phyloP scores from a whole-genome alignment of 2,329 filamentous ascomycete genomes.

The Aspergillus candidus region DNA sequence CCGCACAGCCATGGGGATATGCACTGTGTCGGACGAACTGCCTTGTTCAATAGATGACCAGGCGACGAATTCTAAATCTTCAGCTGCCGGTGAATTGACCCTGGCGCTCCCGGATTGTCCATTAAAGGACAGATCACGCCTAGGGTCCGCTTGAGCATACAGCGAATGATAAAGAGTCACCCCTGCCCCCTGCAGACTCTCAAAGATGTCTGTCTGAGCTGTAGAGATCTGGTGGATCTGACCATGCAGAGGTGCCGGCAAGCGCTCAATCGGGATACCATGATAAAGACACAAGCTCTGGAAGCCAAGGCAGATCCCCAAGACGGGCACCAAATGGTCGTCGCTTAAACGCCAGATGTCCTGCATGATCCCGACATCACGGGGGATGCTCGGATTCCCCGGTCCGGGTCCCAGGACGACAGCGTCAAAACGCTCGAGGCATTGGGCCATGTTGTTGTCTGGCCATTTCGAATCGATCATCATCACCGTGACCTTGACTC shows the following conservation, averaged over 20 bases:
- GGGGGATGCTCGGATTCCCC: conserved; percentile 63
- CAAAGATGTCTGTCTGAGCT: conserved; percentile 58
- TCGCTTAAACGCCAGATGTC: conserved; percentile 64
- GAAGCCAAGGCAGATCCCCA: conserved; percentile 86
- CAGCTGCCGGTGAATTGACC: conserved; percentile 9
- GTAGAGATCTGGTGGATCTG: conserved; percentile 67
- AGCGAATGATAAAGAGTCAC: conserved; percentile 73
- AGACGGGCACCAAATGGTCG: conserved; percentile 60
- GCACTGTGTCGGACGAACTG: conserved; percentile 22
- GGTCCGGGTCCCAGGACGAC: conserved; percentile 88
- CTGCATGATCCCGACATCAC: conserved; percentile 78
- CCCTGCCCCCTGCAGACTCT: conserved; percentile 52
- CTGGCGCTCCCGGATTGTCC: neutral
- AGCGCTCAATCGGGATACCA: conserved; percentile 59
- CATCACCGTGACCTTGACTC: conserved; percentile 63
- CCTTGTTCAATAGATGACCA: conserved; percentile 49
- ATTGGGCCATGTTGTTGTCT: conserved; percentile 41
- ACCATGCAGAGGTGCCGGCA: conserved; percentile 73
- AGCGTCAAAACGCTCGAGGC: conserved; percentile 63
- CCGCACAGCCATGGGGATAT: conserved; percentile 68
- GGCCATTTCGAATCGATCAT: conserved; percentile 57
- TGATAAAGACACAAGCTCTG: conserved; percentile 69
- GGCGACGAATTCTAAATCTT: conserved; percentile 51
- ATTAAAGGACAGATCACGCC: conserved; percentile 11
- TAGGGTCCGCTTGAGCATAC: conserved; percentile 40